These are phyloP conservation scores for Gossypium arboreum DNA, from an alignment of 345 rosid genomes.

Conservation along the genomic window DNA sequence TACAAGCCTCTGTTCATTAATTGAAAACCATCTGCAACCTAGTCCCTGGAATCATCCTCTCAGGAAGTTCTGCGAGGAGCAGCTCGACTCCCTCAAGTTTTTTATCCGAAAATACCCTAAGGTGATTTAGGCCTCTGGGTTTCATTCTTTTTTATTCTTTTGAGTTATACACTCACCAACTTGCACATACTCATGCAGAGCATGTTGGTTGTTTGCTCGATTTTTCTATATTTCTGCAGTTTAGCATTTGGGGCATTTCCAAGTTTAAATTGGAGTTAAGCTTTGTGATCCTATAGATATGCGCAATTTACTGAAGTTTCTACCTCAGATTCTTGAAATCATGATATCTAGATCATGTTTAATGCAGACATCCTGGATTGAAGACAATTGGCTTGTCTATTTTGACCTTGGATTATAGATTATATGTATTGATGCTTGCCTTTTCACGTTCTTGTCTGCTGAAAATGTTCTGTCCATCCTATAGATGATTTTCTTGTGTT, in stretches of 20 bases:
- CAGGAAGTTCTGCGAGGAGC: conserved; percentile 55
- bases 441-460: not conserved
- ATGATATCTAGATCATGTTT: not conserved
- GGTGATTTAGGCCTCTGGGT: conserved; percentile 31
- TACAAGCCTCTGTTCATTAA: conserved; percentile 43
- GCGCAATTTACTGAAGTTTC: not conserved
- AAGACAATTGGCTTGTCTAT: not conserved
- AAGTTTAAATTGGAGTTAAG: not conserved
- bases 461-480: not conserved
- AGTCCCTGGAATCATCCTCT: conserved; percentile 73
- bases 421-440: conserved; percentile 2
- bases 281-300: not conserved
- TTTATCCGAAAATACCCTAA: conserved; percentile 57
- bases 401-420: not conserved
- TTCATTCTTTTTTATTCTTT: not conserved
- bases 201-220: no score
- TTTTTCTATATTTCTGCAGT: not conserved
- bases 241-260: not conserved
- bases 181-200: no score
- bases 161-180: not conserved
- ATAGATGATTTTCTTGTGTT: conserved; percentile 11
- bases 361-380: not conserved
- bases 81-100: conserved; percentile 54
- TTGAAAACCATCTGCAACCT: conserved; percentile 68
- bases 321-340: conserved; percentile 1